phyloP scores from a whole-genome alignment of 2,329 filamentous ascomycete species.

The Botrytis elliptica region DNA sequence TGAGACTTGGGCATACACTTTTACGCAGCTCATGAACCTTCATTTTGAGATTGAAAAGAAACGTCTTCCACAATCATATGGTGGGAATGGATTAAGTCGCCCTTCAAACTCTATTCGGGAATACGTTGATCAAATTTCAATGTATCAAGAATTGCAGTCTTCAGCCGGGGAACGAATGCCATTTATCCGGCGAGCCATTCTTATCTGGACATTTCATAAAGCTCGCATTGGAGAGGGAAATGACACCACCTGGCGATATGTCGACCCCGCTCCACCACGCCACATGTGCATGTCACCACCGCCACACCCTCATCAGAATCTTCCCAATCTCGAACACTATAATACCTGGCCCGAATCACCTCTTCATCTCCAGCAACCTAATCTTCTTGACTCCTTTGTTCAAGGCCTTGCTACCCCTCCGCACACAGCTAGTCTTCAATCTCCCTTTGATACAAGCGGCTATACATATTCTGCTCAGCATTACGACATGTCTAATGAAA shows the following conservation, averaged over 20 bases:
- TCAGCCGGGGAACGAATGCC: slow-evolving; percentile 45
- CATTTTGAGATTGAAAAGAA: slow-evolving; percentile 41
- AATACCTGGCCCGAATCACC: slow-evolving; percentile 47
- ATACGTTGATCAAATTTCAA: slow-evolving; percentile 59
- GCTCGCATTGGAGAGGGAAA: slow-evolving; percentile 50
- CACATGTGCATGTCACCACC: slow-evolving; percentile 36
- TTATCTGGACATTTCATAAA: slow-evolving; percentile 63
- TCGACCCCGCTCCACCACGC: slow-evolving; percentile 39
- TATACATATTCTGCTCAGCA: slow-evolving; percentile 25
- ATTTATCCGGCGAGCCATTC: slow-evolving; percentile 58
- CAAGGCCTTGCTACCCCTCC: slow-evolving; percentile 57
- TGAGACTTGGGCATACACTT: slow-evolving; percentile 36
- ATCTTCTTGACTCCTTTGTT: slow-evolving; percentile 51
- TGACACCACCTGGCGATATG: slow-evolving; percentile 60
- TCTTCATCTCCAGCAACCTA: slow-evolving; percentile 32
- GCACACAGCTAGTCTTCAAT: slow-evolving; percentile 51
- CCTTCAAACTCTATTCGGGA: slow-evolving; percentile 49
- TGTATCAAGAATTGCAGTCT: slow-evolving; percentile 67
- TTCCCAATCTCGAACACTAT: slow-evolving; percentile 57
- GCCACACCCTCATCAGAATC: slow-evolving; percentile 40
- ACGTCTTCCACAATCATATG: slow-evolving; percentile 43
- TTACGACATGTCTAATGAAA: slow-evolving; percentile 31
- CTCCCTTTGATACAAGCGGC: slow-evolving; percentile 27
- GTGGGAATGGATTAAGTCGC: slow-evolving; percentile 40
- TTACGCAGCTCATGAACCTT: slow-evolving; percentile 32